These are phyloP conservation scores for Fagus sylvatica DNA, from an alignment of 306 rosid species.

Conservation along the genomic window DNA sequence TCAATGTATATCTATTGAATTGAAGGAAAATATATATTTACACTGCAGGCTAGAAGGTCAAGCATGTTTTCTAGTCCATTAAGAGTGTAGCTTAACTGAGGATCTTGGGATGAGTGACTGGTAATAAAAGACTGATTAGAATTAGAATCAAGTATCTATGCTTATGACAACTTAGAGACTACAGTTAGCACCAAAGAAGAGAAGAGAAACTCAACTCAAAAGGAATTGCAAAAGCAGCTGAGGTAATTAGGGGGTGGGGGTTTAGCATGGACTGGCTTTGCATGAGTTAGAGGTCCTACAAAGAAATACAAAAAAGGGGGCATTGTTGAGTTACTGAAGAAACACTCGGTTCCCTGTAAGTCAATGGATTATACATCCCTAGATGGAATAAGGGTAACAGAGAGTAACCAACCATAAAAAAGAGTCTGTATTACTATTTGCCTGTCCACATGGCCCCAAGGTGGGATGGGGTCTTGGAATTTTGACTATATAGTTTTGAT, in stretches of 20 bases:
- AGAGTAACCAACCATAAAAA: background rate
- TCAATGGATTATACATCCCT: background rate
- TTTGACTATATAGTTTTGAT: background rate
- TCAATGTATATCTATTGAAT: background rate
- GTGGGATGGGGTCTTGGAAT: background rate
- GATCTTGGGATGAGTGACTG: background rate
- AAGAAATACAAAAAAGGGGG: constrained; percentile 1
- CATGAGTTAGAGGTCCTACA: constrained; percentile 10
- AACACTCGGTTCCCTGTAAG: background rate
- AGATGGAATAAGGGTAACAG: background rate
- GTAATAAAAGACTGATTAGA: background rate
- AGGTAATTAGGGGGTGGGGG: background rate
- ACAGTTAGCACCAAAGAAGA: background rate
- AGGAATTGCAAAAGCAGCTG: background rate
- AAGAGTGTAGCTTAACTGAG: background rate
- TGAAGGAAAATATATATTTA: background rate
- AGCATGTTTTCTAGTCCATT: background rate
- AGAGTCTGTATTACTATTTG: background rate
- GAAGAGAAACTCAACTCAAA: background rate
- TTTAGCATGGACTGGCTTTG: background rate
- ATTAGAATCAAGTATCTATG: background rate
- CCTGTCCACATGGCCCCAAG: background rate
- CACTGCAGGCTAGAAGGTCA: background rate
- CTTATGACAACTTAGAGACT: background rate
- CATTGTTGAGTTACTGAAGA: background rate